phyloP scores from a whole-genome alignment of 2,329 filamentous ascomycete genomes.

The Penicillium rolfsii region DNA sequence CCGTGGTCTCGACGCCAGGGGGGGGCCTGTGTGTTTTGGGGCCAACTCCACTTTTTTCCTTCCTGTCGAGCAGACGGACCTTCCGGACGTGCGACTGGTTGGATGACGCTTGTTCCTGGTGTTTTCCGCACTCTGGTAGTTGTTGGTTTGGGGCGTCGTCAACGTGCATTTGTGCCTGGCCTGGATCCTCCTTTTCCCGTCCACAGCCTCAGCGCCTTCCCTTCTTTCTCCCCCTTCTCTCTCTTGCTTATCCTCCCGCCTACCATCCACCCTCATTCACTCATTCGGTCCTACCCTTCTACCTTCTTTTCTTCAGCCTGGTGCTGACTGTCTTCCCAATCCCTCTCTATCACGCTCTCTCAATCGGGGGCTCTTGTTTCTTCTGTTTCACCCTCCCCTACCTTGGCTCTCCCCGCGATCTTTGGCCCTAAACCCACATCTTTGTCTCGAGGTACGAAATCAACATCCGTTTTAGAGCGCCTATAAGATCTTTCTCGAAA shows the following conservation, averaged over 20 bases:
- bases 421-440: constrained; percentile 11
- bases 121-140: too few species aligned
- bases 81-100: neutral
- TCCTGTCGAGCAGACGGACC: neutral
- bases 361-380: neutral
- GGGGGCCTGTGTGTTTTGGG: constrained; percentile 18
- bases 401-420: constrained; percentile 1
- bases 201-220: constrained; percentile 10
- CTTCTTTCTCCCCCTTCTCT: constrained; percentile 22
- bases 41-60: constrained; percentile 15
- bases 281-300: constrained; percentile 9
- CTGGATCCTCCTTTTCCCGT: constrained; percentile 7
- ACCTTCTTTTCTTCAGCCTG: constrained; percentile 42
- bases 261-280: constrained; percentile 11
- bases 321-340: constrained; percentile 29
- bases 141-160: neutral
- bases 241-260: constrained; percentile 8
- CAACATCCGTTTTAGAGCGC: neutral
- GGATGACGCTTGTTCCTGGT: too few species aligned
- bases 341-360: constrained; percentile 22
- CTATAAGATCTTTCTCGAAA: neutral
- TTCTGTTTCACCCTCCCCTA: constrained; percentile 5
- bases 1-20: constrained; percentile 28
- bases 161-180: neutral
- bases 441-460: constrained; percentile 27